Conservation (phyloP, 768 basidiomycete species). For the Lyophyllum atratum region DNA sequence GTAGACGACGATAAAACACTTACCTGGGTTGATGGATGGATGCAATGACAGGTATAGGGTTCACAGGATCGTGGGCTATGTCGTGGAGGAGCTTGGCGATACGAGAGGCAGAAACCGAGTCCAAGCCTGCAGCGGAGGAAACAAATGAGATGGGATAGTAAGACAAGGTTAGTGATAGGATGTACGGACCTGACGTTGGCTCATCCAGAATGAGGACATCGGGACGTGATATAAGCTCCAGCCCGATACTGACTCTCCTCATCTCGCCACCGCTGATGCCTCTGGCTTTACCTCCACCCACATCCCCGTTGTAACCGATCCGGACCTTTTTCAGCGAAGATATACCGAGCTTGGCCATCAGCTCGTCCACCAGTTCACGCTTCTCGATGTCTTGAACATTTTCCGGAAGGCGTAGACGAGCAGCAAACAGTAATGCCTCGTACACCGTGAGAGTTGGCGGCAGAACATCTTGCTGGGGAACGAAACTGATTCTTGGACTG, state of each 20-base stretch:
- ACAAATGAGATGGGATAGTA: not conserved
- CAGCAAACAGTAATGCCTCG: constrained; percentile 84
- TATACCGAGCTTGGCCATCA: constrained; percentile 82
- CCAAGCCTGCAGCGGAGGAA: constrained; percentile 53
- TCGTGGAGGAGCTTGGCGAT: constrained; percentile 76
- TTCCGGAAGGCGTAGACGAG: constrained; percentile 82
- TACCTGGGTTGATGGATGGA: constrained; percentile 88
- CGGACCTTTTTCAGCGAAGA: constrained; percentile 64
- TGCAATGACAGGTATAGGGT: constrained; percentile 80
- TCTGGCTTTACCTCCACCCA: constrained; percentile 66
- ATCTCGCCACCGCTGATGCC: constrained; percentile 94
- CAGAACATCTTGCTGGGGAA: constrained; percentile 85
- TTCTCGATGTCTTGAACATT: constrained; percentile 64
- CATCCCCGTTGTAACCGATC: constrained; percentile 59
- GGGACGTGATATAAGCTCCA: constrained; percentile 84
- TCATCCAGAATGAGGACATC: constrained; percentile 89
- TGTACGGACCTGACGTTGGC: constrained; percentile 59
- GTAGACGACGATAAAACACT: constrained; percentile 14
- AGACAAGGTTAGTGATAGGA: not conserved
- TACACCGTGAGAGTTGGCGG: constrained; percentile 78
- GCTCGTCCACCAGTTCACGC: constrained; percentile 60
- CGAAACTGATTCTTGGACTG: constrained; percentile 73
- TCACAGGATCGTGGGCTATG: constrained; percentile 68
- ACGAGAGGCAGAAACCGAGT: constrained; percentile 84
- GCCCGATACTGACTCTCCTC: constrained; percentile 85